Percentiles rank a stretch among this genome's conserved stretches.
phyloP scores from a whole-genome alignment of 2,329 filamentous ascomycete species.

The Epichloe amarillans region DNA sequence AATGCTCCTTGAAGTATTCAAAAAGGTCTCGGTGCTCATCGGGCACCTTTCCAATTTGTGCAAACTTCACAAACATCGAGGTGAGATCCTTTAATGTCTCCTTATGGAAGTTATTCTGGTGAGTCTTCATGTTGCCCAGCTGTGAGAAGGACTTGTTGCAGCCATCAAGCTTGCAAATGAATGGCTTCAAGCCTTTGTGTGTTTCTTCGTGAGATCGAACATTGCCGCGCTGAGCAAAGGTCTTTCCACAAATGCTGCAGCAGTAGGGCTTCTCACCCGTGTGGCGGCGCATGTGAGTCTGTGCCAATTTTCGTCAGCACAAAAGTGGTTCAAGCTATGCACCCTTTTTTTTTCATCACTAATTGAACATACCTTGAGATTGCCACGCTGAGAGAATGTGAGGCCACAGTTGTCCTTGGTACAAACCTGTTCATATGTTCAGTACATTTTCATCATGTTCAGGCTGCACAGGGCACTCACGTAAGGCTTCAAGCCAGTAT shows the following conservation, averaged over 20 bases:
- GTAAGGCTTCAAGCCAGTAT: constrained; percentile 85
- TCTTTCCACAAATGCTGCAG: constrained; percentile 68
- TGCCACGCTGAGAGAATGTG: constrained; percentile 79
- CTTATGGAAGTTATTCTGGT: constrained; percentile 88
- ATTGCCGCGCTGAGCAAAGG: constrained; percentile 76
- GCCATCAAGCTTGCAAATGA: constrained; percentile 65
- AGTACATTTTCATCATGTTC: neutral
- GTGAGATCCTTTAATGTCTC: constrained; percentile 59
- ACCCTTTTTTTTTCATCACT: neutral
- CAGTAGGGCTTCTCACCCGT: constrained; percentile 75
- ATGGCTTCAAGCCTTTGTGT: constrained; percentile 66
- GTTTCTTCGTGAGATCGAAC: constrained; percentile 73
- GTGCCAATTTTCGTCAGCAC: neutral
- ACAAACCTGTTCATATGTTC: constrained; percentile 39
- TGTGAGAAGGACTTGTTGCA: constrained; percentile 86
- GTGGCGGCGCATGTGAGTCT: constrained; percentile 81
- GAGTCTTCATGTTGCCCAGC: constrained; percentile 85
- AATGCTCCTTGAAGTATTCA: constrained; percentile 74
- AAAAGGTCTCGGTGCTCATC: constrained; percentile 58
- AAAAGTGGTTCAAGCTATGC: neutral
- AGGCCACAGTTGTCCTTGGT: constrained; percentile 60
- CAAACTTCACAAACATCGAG: constrained; percentile 51
- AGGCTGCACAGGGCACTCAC: constrained; percentile 35
- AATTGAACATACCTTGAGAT: constrained; percentile 56
- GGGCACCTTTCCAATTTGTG: constrained; percentile 42